These are phyloP conservation scores for Ceratocystis cubensis DNA, from an alignment of 2,329 filamentous ascomycete species.

Conservation along the genomic window DNA sequence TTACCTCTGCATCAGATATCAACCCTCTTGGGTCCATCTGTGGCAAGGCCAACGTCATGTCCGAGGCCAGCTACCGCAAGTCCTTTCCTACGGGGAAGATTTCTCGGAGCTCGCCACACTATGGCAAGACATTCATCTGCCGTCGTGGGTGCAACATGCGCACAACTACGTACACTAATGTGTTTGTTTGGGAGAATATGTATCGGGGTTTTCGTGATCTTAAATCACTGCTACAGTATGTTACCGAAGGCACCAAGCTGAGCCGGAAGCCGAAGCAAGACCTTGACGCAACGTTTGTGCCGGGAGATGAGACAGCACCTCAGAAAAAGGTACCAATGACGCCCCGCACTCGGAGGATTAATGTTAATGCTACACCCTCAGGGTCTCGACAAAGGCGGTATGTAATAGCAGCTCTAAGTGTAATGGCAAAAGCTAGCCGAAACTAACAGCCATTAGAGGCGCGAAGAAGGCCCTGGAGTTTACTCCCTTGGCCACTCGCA, in stretches of 20 bases:
- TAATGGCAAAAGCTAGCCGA: neutral
- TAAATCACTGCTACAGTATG: constrained; percentile 49
- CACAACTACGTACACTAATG: constrained; percentile 80
- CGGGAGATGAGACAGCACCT: neutral
- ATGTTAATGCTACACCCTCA: constrained; percentile 2
- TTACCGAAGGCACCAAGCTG: constrained; percentile 61
- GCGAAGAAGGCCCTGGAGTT: constrained; percentile 69
- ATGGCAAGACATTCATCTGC: constrained; percentile 80
- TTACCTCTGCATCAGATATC: constrained; percentile 74
- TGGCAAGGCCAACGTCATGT: constrained; percentile 72
- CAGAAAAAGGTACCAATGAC: constrained; percentile 13
- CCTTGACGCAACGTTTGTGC: neutral
- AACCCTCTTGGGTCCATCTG: constrained; percentile 85
- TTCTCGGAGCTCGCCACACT: constrained; percentile 58
- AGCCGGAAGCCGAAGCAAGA: constrained; percentile 33
- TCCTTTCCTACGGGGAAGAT: constrained; percentile 64
- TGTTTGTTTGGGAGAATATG: constrained; percentile 83
- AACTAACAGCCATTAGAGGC: constrained; percentile 8
- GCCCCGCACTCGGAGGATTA: constrained; percentile 14
- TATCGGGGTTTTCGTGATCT: constrained; percentile 57
- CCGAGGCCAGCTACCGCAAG: constrained; percentile 51
- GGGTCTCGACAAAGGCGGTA: constrained; percentile 17
- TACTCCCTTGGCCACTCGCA: constrained; percentile 81
- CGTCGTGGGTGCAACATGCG: constrained; percentile 78
- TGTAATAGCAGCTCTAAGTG: neutral